Conservation (phyloP, 768 basidiomycete species). For the Panellus pusillus region DNA sequence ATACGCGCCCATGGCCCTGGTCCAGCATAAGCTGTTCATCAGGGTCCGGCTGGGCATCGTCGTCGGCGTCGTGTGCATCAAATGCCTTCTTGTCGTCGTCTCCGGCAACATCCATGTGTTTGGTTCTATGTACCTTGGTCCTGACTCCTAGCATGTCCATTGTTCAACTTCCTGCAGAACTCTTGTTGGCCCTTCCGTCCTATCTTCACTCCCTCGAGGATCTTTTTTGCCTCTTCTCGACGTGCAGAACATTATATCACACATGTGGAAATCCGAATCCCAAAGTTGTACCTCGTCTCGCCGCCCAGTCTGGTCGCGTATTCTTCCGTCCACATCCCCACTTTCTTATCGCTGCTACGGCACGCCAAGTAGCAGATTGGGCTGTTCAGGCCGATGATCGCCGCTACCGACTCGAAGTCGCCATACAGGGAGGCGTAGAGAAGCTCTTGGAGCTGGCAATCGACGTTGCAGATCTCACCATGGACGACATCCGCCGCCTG, state of each 20-base stretch:
- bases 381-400: constrained; percentile 11
- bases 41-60: constrained; percentile 71
- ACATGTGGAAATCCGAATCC: constrained; percentile 11
- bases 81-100: constrained; percentile 78
- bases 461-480: constrained; percentile 13
- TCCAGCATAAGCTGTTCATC: constrained; percentile 82
- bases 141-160: constrained; percentile 5
- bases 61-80: constrained; percentile 53
- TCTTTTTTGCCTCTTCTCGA: constrained; percentile 11
- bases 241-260: constrained; percentile 12
- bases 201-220: constrained; percentile 18
- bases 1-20: constrained; percentile 72
- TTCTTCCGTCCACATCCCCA: constrained; percentile 23
- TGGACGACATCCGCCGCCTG: constrained; percentile 19
- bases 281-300: constrained; percentile 14
- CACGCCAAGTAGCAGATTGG: constrained; percentile 20
- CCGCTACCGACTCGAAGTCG: constrained; percentile 12
- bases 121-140: neutral
- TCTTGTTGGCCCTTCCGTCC: constrained; percentile 8
- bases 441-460: constrained; percentile 17
- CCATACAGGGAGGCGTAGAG: constrained; percentile 18
- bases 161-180: constrained; percentile 9
- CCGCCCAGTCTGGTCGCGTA: constrained; percentile 15
- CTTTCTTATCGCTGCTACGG: constrained; percentile 17
- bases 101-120: constrained; percentile 33